Percentiles rank a stretch among this genome's conserved stretches.
phyloP scores from a whole-genome alignment of 352 stramenopile species.

The Globisporangium irregulare region DNA sequence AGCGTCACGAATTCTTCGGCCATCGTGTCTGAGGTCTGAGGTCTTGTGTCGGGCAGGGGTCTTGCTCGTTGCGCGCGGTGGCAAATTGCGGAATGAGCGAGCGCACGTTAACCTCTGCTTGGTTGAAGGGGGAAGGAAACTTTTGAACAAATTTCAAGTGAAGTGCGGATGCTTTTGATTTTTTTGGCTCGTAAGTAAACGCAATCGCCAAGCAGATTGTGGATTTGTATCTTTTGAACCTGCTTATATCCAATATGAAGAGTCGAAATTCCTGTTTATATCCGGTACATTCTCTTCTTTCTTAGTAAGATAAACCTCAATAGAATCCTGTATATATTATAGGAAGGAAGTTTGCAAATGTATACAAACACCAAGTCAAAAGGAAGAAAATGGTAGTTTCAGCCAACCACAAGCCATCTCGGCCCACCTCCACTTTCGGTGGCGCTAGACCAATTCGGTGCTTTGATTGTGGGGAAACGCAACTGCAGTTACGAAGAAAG shows the following conservation, averaged over 20 bases:
- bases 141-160: not conserved
- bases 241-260: too few relatives aligned
- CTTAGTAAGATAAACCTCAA: too few relatives aligned
- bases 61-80: conserved; percentile 1
- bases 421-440: not conserved
- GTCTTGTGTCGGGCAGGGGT: not conserved
- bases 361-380: too few relatives aligned
- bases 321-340: too few relatives aligned
- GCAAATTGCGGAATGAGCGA: not conserved
- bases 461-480: not conserved
- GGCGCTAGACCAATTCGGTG: not conserved
- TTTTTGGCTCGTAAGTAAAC: too few relatives aligned
- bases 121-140: not conserved
- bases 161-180: not conserved
- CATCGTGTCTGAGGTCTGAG: not conserved
- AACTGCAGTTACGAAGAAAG: not conserved
- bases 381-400: too few relatives aligned
- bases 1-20: conserved; percentile 31
- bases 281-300: too few relatives aligned
- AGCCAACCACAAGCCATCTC: too few relatives aligned
- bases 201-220: too few relatives aligned
- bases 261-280: too few relatives aligned
- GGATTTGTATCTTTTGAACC: too few relatives aligned
- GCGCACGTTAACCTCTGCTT: not conserved
- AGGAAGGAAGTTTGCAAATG: too few relatives aligned